Percentiles rank a stretch among this genome's conserved stretches.
These are phyloP conservation scores for Trichoderma atroviride DNA, from an alignment of 2,329 filamentous ascomycete genomes.

Conservation along the genomic window DNA sequence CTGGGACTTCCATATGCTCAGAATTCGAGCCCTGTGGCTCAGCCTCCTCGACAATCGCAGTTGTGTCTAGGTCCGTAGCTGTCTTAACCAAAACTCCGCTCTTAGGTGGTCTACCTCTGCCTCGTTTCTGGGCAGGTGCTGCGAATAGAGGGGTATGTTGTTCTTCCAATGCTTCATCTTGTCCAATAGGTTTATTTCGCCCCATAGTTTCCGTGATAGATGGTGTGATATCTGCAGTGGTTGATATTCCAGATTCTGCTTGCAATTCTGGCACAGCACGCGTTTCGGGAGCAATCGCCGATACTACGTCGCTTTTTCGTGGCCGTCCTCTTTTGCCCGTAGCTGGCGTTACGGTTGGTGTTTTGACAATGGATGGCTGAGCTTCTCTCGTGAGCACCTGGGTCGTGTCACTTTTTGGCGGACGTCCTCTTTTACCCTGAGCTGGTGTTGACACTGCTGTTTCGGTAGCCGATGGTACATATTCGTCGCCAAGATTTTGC, in stretches of 20 bases:
- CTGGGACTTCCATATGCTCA: background rate
- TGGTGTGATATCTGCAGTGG: background rate
- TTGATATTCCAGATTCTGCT: background rate
- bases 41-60: background rate
- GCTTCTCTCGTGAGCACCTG: background rate
- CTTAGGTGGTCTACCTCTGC: constrained; percentile 24
- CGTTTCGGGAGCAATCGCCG: background rate
- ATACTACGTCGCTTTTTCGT: background rate
- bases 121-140: background rate
- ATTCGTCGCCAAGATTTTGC: background rate
- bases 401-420: background rate
- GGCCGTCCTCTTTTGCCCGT: constrained; percentile 3
- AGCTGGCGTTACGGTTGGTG: background rate
- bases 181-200: background rate
- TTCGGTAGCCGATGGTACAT: background rate
- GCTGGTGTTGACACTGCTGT: background rate
- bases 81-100: background rate
- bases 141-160: background rate
- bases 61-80: background rate
- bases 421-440: background rate
- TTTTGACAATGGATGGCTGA: background rate
- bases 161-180: background rate
- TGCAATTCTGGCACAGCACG: background rate
- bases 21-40: background rate
- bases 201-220: background rate